Base-by-base conservation (phyloP, 164 flowering plant genomes). In the Buxus sempervirens region DNA sequence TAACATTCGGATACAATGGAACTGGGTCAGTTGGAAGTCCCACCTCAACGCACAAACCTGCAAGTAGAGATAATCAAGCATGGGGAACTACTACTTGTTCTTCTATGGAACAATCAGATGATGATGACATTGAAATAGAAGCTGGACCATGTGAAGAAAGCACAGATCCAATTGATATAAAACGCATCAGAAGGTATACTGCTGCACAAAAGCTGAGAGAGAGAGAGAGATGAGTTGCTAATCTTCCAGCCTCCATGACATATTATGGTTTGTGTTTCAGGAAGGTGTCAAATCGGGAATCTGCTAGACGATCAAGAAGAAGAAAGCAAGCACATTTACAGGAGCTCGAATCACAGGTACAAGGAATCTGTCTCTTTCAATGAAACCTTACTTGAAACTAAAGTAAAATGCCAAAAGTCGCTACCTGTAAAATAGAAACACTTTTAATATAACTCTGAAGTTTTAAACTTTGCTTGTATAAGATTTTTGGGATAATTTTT, bases 271-370 rank as follows among this genome's bases (percentile, higher is more conserved):
- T 57, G 56, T 32, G 14, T 64, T 77, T 23, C 69, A 93, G 98
- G 82, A 90, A 67, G 92, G 83, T 75, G 54, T 90, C 96, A 0
- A 93, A 93, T 54, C 63, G 92, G 58, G 94, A 90, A 64, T 93
- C 98, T 12, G 98, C 98, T 21, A 82, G 94, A 67, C 79, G 91
- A 75, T 93, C 98, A 0, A 81, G 98, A 71, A 83, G 77, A 80
- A 82, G 94, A 75, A 93, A 85, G 56, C 96, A 90, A 80, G 92
- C 83, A 2, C 90, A 88, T 59, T 75, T 88, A 80, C 76, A 74
- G 22, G 96, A 86, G 45, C 93, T 93, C 55, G 96, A 90, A 70
- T 49, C 57, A 8, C 90, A 88, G 88, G 98, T 92, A 72, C 38
- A 0, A 32, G 38, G 38, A 32, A 12, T 12, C 23, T 26, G 23